Evolutionary conservation across 129 eudicot genomes (phyloP).

Genomic region (Centaurea solstitialis): DNA sequence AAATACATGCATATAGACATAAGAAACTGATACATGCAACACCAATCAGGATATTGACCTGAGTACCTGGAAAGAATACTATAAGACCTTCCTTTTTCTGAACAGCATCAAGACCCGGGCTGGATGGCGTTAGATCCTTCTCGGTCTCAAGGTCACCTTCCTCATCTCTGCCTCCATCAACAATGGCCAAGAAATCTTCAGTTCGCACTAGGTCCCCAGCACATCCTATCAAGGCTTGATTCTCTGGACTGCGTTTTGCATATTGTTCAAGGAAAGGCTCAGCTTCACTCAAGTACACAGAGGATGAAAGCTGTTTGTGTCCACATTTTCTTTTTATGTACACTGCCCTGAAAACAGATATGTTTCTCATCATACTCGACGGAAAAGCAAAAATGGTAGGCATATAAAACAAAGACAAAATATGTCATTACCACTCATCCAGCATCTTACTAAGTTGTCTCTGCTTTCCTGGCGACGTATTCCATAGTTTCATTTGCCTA

Average conservation of each 20-base stretch:
- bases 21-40: not conserved
- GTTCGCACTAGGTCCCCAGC: conserved; percentile 77
- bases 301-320: conserved; percentile 60
- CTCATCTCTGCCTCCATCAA: conserved; percentile 77
- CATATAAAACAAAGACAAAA: not conserved
- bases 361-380: not conserved
- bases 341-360: conserved; percentile 58
- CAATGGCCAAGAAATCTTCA: conserved; percentile 81
- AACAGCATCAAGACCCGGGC: conserved; percentile 57
- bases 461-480: conserved; percentile 80
- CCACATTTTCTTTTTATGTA: conserved; percentile 71
- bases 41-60: conserved; percentile 6
- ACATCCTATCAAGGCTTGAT: conserved; percentile 81
- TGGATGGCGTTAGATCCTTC: conserved; percentile 45
- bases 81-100: conserved; percentile 80
- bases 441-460: conserved; percentile 79
- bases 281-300: conserved; percentile 80
- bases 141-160: conserved; percentile 83
- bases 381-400: not conserved
- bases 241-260: conserved; percentile 76
- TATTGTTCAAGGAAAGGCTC: conserved; percentile 95
- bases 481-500: conserved; percentile 96
- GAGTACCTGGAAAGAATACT: conserved; percentile 91
- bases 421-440: conserved; percentile 79
- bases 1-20: conserved; percentile 1